Conservation (phyloP, 352 stramenopile genomes). For the Phytophthora pini region DNA sequence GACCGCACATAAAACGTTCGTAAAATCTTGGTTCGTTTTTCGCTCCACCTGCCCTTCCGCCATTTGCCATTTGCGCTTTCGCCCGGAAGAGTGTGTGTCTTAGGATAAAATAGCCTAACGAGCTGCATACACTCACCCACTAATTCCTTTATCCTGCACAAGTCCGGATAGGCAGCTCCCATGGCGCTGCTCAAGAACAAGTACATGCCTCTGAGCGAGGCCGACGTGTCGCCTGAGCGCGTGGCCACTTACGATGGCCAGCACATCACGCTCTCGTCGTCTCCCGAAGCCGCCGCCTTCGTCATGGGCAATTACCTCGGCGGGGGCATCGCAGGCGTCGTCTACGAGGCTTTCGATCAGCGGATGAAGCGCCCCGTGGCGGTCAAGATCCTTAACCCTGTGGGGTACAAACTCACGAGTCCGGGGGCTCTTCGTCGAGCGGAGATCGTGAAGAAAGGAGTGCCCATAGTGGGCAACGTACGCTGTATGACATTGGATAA, state of each 20-base stretch:
- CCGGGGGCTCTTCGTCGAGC: conserved; percentile 74
- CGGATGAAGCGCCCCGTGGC: conserved; percentile 86
- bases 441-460: conserved; percentile 87
- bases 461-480: conserved; percentile 53
- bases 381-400: conserved; percentile 98
- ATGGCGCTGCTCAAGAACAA: conserved; percentile 75
- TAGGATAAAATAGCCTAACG: conserved; percentile 13
- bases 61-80: conserved; percentile 42
- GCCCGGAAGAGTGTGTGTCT: conserved; percentile 3
- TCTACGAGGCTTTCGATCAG: conserved; percentile 92
- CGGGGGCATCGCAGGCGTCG: conserved; percentile 91
- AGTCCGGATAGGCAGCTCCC: not conserved
- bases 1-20: conserved; percentile 18
- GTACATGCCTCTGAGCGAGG: conserved; percentile 89
- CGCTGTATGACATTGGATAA: conserved; percentile 78
- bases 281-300: conserved; percentile 47
- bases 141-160: not conserved
- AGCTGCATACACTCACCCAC: not conserved
- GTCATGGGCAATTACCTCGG: conserved; percentile 93
- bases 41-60: conserved; percentile 5
- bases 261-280: conserved; percentile 58
- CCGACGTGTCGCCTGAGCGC: conserved; percentile 77
- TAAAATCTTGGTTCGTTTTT: conserved; percentile 36
- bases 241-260: conserved; percentile 84
- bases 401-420: conserved; percentile 93